Evolutionary conservation across 179 eudicot species (phyloP).

Genomic region (Heliamphora pulchella): DNA sequence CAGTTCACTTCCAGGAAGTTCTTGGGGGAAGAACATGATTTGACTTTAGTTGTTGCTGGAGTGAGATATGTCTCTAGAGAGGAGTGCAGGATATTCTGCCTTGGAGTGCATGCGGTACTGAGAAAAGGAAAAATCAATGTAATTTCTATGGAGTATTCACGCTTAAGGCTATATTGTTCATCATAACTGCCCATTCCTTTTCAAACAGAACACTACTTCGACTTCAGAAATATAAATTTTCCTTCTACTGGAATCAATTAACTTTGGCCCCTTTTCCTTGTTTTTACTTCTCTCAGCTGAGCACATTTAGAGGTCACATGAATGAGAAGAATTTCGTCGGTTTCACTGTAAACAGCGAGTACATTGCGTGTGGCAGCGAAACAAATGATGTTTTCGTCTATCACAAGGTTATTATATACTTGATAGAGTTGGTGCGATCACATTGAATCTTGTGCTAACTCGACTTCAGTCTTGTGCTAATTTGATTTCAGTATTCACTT

Average conservation of each 20-base stretch:
- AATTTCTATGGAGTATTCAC: not conserved
- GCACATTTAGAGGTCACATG: slow-evolving; percentile 64
- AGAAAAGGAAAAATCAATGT: not conserved
- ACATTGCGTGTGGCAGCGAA: slow-evolving; percentile 89
- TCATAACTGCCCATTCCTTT: not conserved
- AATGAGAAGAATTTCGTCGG: slow-evolving; percentile 97
- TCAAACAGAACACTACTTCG: not conserved
- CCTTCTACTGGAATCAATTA: not conserved
- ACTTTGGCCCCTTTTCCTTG: not conserved
- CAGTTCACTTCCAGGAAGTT: not conserved
- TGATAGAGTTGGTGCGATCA: slow-evolving; percentile 2
- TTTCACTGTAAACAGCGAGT: slow-evolving; percentile 60
- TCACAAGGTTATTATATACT: slow-evolving; percentile 54
- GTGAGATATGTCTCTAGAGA: not conserved
- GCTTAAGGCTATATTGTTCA: no score
- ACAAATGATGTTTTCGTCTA: slow-evolving; percentile 83
- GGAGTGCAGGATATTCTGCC: not conserved
- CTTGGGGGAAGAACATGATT: not conserved
- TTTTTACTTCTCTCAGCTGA: slow-evolving; percentile 39
- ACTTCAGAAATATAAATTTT: not conserved
- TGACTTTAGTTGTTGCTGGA: not conserved
- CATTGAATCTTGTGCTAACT: not conserved
- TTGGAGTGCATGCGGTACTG: not conserved
- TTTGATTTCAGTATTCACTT: slow-evolving; percentile 5
- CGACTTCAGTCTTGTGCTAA: slow-evolving; percentile 2